Evolutionary conservation across 805 yeast genomes (phyloP).

Genomic region (Wickerhamomyces strasburgensis): DNA sequence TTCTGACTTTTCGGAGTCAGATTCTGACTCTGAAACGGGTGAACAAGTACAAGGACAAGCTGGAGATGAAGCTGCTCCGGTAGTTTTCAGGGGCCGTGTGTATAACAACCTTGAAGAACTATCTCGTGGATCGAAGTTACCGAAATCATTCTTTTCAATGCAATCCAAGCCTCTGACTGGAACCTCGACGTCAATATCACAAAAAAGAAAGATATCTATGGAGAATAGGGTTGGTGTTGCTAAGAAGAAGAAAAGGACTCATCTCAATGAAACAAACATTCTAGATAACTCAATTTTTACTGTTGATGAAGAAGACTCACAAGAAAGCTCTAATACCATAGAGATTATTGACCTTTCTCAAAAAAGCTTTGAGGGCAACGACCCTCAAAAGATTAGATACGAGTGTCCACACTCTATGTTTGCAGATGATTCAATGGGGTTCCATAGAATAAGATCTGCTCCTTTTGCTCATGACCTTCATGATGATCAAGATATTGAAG

Average conservation of each 20-base stretch:
- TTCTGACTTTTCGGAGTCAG: slow-evolving; percentile 4
- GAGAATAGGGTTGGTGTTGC: slow-evolving; percentile 22
- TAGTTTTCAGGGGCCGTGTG: slow-evolving; percentile 17
- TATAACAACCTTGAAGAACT: slow-evolving; percentile 19
- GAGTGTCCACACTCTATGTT: too few species aligned
- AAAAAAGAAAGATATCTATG: slow-evolving; percentile 1
- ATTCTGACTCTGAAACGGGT: too few species aligned
- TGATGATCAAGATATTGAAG: slow-evolving; percentile 6
- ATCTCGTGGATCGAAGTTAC: slow-evolving; percentile 19
- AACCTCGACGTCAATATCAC: background rate
- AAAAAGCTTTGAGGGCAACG: background rate
- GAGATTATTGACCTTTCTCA: background rate
- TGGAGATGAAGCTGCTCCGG: slow-evolving; percentile 2
- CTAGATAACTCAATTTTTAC: background rate
- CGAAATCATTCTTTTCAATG: slow-evolving; percentile 20
- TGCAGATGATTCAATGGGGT: too few species aligned
- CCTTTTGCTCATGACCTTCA: too few species aligned
- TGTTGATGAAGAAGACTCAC: background rate
- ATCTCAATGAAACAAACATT: background rate
- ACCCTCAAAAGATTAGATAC: too few species aligned
- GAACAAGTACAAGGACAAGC: too few species aligned
- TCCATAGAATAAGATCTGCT: too few species aligned
- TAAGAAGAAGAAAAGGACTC: slow-evolving; percentile 9
- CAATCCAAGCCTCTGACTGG: slow-evolving; percentile 2
- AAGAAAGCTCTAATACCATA: too few species aligned